These are phyloP conservation scores for Annulohypoxylon maeteangense DNA, from an alignment of 495 filamentous ascomycete genomes.

Conservation along the genomic window DNA sequence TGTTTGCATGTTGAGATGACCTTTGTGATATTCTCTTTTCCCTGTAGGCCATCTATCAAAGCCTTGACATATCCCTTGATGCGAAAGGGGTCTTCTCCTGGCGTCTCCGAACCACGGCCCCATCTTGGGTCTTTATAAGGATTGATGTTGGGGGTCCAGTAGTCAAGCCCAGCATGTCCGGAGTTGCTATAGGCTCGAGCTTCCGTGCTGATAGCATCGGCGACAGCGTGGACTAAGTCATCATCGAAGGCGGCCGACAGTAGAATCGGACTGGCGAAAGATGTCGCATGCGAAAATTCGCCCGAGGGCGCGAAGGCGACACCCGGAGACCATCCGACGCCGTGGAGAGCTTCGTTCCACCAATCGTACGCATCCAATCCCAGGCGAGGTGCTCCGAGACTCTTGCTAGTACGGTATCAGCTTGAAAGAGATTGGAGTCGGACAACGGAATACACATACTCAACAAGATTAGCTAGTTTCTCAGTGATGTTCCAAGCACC, in stretches of 20 bases:
- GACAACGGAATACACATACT: too few species aligned
- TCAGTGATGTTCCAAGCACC: constrained; percentile 55
- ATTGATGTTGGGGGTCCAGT: constrained; percentile 77
- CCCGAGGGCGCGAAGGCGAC: constrained; percentile 48
- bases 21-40: constrained; percentile 53
- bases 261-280: constrained; percentile 59
- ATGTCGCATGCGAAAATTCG: constrained; percentile 59
- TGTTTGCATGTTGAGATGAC: constrained; percentile 74
- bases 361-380: constrained; percentile 59
- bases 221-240: constrained; percentile 56
- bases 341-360: constrained; percentile 65
- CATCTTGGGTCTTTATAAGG: constrained; percentile 64
- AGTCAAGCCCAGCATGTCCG: constrained; percentile 67
- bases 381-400: constrained; percentile 51
- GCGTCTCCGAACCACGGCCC: constrained; percentile 54
- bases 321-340: constrained; percentile 51
- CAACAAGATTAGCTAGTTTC: constrained; percentile 55
- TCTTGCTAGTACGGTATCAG: constrained; percentile 44
- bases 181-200: constrained; percentile 74
- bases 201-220: constrained; percentile 65
- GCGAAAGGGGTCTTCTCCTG: constrained; percentile 65
- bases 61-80: constrained; percentile 67
- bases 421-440: not conserved
- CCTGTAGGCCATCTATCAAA: constrained; percentile 70
- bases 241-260: constrained; percentile 61